Conservation (phyloP, 2,329 filamentous ascomycete species). For the Dothideomycetidae sp. region DNA sequence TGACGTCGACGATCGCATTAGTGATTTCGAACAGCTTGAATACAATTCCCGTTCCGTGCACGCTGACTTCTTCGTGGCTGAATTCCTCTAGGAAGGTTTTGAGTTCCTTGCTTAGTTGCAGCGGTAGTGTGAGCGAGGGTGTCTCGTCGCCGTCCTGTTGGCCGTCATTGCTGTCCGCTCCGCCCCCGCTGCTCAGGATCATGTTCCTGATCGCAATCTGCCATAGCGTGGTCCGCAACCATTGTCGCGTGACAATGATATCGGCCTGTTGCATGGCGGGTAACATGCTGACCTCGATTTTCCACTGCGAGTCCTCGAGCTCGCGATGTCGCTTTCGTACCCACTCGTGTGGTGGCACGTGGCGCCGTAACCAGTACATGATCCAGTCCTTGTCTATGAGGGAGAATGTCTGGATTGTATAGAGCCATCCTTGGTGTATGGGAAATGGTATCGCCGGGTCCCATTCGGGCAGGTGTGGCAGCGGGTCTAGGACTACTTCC, state of each 20-base stretch:
- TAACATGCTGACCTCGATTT: slow-evolving; percentile 25
- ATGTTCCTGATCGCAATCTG: slow-evolving; percentile 35
- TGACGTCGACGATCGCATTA: slow-evolving; percentile 44
- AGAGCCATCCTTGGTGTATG: slow-evolving; percentile 30
- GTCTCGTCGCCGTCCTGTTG: slow-evolving; percentile 9
- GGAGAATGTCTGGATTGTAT: slow-evolving; percentile 32
- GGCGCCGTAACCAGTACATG: slow-evolving; percentile 30
- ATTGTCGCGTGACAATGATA: slow-evolving; percentile 36
- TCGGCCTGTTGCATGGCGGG: slow-evolving; percentile 35
- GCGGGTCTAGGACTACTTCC: slow-evolving; percentile 27
- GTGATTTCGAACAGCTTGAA: slow-evolving; percentile 48
- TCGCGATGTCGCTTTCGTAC: slow-evolving; percentile 17
- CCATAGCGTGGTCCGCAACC: slow-evolving; percentile 36
- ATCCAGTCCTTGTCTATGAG: slow-evolving; percentile 33
- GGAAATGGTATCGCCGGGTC: slow-evolving; percentile 26
- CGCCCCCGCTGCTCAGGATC: slow-evolving; percentile 27
- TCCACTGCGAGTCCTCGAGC: slow-evolving; percentile 33
- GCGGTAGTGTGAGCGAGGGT: slow-evolving; percentile 31
- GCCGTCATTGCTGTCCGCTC: not conserved
- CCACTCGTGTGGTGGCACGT: slow-evolving; percentile 12
- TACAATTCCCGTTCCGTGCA: slow-evolving; percentile 43
- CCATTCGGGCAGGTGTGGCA: slow-evolving; percentile 26
- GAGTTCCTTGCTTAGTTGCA: slow-evolving; percentile 31
- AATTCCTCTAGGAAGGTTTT: slow-evolving; percentile 29
- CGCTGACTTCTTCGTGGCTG: slow-evolving; percentile 34